Percentiles rank a stretch among this genome's conserved stretches.
phyloP scores from a whole-genome alignment of 108 stramenopile species.

The Mayamaea pseudoterrestris region DNA sequence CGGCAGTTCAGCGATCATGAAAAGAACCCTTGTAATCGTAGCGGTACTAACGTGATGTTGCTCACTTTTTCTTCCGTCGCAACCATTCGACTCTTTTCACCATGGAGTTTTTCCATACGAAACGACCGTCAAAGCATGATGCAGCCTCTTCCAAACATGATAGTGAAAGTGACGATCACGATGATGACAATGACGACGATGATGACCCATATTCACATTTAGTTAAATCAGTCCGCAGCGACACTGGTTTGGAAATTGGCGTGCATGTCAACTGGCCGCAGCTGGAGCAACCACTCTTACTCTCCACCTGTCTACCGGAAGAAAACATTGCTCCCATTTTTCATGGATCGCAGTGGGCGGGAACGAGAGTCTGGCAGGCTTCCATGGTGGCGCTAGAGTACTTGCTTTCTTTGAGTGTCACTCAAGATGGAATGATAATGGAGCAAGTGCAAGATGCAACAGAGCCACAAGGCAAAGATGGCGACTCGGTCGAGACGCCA shows the following conservation, averaged over 20 bases:
- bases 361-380: conserved; percentile 75
- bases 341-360: conserved; percentile 79
- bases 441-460: not conserved
- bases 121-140: no score
- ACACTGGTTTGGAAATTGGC: conserved; percentile 8
- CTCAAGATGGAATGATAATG: not conserved
- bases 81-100: no score
- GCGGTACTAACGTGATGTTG: no score
- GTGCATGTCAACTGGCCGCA: conserved; percentile 6
- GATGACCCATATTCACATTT: not conserved
- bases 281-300: conserved; percentile 7
- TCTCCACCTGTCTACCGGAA: conserved; percentile 53
- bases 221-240: conserved; percentile 1
- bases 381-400: conserved; percentile 57
- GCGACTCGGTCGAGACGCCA: not conserved
- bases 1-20: no score
- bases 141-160: no score
- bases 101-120: no score
- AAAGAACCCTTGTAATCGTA: no score
- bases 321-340: conserved; percentile 66
- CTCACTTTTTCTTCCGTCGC: no score
- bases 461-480: not conserved
- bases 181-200: not conserved
- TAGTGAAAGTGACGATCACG: not conserved
- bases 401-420: conserved; percentile 17